Evolutionary conservation across 805 yeast genomes (phyloP), one percentile per base, ranked within the genome.

Genomic region (Sugiyamaella valdiviana): DNA sequence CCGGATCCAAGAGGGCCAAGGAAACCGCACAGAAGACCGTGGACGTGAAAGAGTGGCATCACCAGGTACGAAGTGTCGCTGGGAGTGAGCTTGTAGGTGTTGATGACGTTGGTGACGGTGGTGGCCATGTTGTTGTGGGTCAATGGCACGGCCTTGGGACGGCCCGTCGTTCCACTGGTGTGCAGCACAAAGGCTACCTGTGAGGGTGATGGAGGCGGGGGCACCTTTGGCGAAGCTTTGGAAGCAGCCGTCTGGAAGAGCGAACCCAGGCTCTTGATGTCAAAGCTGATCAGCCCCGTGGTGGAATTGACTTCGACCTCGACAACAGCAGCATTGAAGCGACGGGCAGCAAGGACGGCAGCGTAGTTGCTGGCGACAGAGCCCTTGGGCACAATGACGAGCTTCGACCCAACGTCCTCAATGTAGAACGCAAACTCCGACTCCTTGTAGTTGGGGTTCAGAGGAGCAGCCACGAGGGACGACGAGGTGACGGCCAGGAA

Each of bases 41-140:
- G 90, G 32, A 83, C 88, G 59, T 83, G 90, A 72, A 83, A 83
- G 36, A 83, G 64, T 1, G 90, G 90, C 90, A 83, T 83, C 21
- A 83, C 87, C 39, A 83, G 64, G 58, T 80, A 82, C 2, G 83
- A 70, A 24, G 75, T 62, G 59, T 83, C 90, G 12, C 58, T 50
- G 0, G 66, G 48, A 2, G 75, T 63, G 42, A 83, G 63, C 22
- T 70, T 67, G 62, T 83, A 83, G 2, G 87, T 80, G 49, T 72
- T 69, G 2, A 75, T 65, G 51, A 83, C 80, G 68, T 83, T 83
- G 21, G 62, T 53, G 64, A 80, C 77, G 6, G 85, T 78, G 23
- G 78, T 72, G 3, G 79, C 72, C 61, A 83, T 73, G 65, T 83
- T 83, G 24, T 69, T 63, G 61, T 83, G 89, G 35, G 85, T 72